A percentile compares a stretch with the other conserved stretches of the same genome.
phyloP scores from a whole-genome alignment of 2,329 filamentous ascomycete genomes.

The Gyromitra esculenta region DNA sequence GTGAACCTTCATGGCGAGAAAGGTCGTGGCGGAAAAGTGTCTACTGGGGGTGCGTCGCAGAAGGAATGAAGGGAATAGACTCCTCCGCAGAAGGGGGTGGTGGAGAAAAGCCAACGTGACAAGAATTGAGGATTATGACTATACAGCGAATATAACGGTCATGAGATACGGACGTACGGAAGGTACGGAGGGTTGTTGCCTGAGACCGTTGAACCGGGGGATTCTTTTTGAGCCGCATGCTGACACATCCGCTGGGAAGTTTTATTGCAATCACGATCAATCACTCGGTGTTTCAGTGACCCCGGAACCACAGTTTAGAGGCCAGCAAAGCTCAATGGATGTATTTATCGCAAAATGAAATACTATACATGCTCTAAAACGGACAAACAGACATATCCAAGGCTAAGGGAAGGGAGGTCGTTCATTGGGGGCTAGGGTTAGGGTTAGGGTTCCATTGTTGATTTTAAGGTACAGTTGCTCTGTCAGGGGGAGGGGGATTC shows the following conservation, averaged over 20 bases:
- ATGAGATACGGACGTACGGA: background rate
- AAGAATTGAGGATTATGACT: constrained; percentile 2
- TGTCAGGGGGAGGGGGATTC: background rate
- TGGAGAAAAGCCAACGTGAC: constrained; percentile 47
- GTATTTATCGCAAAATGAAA: background rate
- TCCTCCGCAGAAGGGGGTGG: constrained; percentile 31
- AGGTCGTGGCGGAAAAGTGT: constrained; percentile 49
- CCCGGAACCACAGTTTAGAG: background rate
- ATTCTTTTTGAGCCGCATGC: constrained; percentile 28
- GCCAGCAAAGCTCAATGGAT: no score
- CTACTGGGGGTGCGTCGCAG: constrained; percentile 23
- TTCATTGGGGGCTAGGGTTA: background rate
- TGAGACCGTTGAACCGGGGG: background rate
- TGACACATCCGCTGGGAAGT: constrained; percentile 11
- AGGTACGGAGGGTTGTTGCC: background rate
- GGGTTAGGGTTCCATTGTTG: constrained; percentile 21
- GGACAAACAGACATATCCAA: background rate
- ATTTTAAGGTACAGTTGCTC: constrained; percentile 18
- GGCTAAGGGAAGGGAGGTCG: background rate
- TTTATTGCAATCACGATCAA: background rate
- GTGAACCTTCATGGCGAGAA: constrained; percentile 72
- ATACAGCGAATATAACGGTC: constrained; percentile 10
- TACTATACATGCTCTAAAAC: background rate
- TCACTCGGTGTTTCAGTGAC: constrained; percentile 12
- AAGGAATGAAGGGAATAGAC: constrained; percentile 18